Base-by-base conservation (phyloP, 768 basidiomycete species). In the Coprinopsis marcescibilis region DNA sequence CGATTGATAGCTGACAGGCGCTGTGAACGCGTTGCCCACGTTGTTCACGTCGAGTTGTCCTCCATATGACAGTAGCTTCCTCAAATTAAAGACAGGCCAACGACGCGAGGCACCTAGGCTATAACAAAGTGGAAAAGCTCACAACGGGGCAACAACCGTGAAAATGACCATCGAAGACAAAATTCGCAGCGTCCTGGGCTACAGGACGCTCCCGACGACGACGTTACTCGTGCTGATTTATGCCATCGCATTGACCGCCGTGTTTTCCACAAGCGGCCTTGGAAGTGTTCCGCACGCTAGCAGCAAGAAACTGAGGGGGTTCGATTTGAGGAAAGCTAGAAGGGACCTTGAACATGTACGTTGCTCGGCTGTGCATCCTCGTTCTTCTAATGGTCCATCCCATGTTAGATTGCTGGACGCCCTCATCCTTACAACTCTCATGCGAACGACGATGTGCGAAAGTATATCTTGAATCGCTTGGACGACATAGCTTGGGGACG, bases 391-490 rank as follows among this genome's bases (percentile, higher is more conserved):
- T 10, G 26, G 12, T 35, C 13, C 46, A 25, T 24, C 39, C 15
- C 4, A 17, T 26, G 12, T 15, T 44, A 70, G 82, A 80, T 91
- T 50, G 73, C 89, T 4, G 65, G 72, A 4, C 72, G 72, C 21
- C 89, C 89, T 0, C 89, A 86, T 61, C 80, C 89, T 0, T 88
- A 80, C 65, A 81, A 85, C 56, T 87, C 86, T 1, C 85, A 81
- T 63, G 75, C 79, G 14, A 92, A 91, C 57, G 83, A 86, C 53
- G 55, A 70, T 21, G 83, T 89, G 20, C 79, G 76, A 41, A 57
- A 62, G 0, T 82, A 81, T 58, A 63, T 92, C 25, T 65, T 85
- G 21, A 57, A 67, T 2, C 76, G 83, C 2, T 57, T 90, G 12
- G 53, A 62, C 30, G 60, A 67, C 3, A 66, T 84, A 20, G 70